phyloP scores from a whole-genome alignment of 805 yeast genomes.

The Ogataea zsoltii region DNA sequence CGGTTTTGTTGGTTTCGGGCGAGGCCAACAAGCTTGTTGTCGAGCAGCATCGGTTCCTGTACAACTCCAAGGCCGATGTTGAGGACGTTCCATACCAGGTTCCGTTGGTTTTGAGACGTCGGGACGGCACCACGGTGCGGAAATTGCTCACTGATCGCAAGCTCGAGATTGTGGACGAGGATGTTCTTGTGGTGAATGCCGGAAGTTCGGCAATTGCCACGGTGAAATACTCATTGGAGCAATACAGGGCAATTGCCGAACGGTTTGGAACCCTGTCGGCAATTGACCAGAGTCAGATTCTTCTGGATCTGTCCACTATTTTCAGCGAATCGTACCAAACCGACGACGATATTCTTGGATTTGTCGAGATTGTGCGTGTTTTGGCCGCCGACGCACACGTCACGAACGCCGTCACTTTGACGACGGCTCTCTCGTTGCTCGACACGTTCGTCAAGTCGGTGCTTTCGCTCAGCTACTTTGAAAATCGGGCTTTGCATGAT shows the following conservation, averaged over 20 bases:
- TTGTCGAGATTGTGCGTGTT: slow-evolving; percentile 34
- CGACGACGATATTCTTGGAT: slow-evolving; percentile 34
- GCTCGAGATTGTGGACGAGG: slow-evolving; percentile 23
- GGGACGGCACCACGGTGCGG: slow-evolving; percentile 38
- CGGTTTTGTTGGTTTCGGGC: slow-evolving; percentile 44
- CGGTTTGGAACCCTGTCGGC: slow-evolving; percentile 26
- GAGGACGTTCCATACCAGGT: slow-evolving; percentile 65
- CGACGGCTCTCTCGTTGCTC: slow-evolving; percentile 36
- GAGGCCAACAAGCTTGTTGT: slow-evolving; percentile 32
- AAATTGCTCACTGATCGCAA: slow-evolving; percentile 46
- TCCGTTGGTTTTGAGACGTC: slow-evolving; percentile 50
- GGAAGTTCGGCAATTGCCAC: slow-evolving; percentile 49
- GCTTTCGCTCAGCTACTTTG: slow-evolving; percentile 23
- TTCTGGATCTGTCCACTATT: slow-evolving; percentile 42
- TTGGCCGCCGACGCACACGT: slow-evolving; percentile 28
- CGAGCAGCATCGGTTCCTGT: slow-evolving; percentile 42
- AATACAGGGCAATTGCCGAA: slow-evolving; percentile 28
- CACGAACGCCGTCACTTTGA: slow-evolving; percentile 37
- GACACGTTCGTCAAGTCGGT: slow-evolving; percentile 34
- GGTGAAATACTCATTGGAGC: slow-evolving; percentile 43
- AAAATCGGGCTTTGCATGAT: slow-evolving; percentile 15
- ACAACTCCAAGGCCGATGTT: slow-evolving; percentile 28
- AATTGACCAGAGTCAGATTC: slow-evolving; percentile 38
- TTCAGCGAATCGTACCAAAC: slow-evolving; percentile 36
- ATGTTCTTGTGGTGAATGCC: slow-evolving; percentile 42